Evolutionary conservation across 805 yeast species (phyloP).

Genomic region (Barnettozyma botsteinii): DNA sequence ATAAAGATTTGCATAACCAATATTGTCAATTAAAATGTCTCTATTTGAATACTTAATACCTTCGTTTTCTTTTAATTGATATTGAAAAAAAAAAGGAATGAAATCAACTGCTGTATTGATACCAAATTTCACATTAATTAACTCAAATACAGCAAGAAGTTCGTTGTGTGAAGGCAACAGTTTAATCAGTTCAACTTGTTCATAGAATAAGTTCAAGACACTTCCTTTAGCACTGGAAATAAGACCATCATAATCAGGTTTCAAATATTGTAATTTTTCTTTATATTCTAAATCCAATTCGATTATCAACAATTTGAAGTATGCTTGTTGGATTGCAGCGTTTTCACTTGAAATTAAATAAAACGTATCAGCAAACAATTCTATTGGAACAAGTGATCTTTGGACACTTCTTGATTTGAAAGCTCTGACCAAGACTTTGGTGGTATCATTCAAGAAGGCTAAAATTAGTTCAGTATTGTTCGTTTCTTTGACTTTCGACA

Average conservation of each 20-base stretch:
- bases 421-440: slow-evolving; percentile 14
- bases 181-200: slow-evolving; percentile 15
- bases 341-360: slow-evolving; percentile 10
- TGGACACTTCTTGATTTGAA: slow-evolving; percentile 19
- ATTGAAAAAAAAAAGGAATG: slow-evolving; percentile 40
- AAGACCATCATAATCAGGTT: slow-evolving; percentile 16
- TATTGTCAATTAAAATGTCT: slow-evolving; percentile 17
- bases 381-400: slow-evolving; percentile 21
- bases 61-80: slow-evolving; percentile 28
- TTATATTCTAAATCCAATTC: slow-evolving; percentile 19
- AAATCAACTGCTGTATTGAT: slow-evolving; percentile 41
- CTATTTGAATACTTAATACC: not conserved
- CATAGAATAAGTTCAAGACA: slow-evolving; percentile 20
- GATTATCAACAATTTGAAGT: slow-evolving; percentile 14
- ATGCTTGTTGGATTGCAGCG: slow-evolving; percentile 14
- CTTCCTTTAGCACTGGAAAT: slow-evolving; percentile 18
- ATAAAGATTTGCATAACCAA: slow-evolving; percentile 16
- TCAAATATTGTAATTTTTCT: slow-evolving; percentile 8
- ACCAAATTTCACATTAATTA: slow-evolving; percentile 34
- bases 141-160: slow-evolving; percentile 12
- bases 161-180: slow-evolving; percentile 3
- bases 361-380: slow-evolving; percentile 22
- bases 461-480: slow-evolving; percentile 3
- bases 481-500: slow-evolving; percentile 34
- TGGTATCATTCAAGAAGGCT: slow-evolving; percentile 16